phyloP scores from a whole-genome alignment of 2,329 filamentous ascomycete genomes.

The Dactylonectria estremocensis region DNA sequence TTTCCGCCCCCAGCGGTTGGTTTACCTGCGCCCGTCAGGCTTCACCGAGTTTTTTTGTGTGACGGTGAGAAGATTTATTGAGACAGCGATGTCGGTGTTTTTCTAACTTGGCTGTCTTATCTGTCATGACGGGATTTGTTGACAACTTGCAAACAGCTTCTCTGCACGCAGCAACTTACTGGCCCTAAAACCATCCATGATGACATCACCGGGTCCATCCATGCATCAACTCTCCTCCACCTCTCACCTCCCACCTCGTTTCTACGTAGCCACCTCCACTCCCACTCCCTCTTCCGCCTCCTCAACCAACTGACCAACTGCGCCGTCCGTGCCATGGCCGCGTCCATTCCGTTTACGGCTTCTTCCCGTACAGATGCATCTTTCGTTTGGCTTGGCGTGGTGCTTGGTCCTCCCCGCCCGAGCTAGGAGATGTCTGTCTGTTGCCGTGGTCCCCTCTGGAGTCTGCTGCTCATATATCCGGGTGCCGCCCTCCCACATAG shows the following conservation, averaged over 20 bases:
- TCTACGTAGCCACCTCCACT: slow-evolving; percentile 21
- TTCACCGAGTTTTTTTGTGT: too few species aligned
- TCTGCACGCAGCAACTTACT: too few species aligned
- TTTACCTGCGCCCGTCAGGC: too few species aligned
- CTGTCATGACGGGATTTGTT: too few species aligned
- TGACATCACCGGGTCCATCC: slow-evolving; percentile 3
- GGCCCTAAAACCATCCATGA: neutral
- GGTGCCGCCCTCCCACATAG: neutral
- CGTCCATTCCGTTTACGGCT: slow-evolving; percentile 6
- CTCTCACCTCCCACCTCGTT: slow-evolving; percentile 9
- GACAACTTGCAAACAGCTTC: too few species aligned
- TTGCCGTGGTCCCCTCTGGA: neutral
- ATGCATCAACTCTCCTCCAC: too few species aligned
- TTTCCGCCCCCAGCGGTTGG: too few species aligned
- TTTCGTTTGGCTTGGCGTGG: neutral
- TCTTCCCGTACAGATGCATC: neutral
- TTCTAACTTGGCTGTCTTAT: too few species aligned
- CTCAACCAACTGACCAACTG: neutral
- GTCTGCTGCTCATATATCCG: neutral
- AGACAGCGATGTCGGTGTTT: too few species aligned
- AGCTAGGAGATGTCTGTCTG: slow-evolving; percentile 14
- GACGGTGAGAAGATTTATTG: too few species aligned
- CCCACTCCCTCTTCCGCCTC: neutral
- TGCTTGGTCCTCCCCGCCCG: slow-evolving; percentile 16
- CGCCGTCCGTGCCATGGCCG: neutral